phyloP scores from a whole-genome alignment of 805 yeast species.

The Peterozyma xylosa region DNA sequence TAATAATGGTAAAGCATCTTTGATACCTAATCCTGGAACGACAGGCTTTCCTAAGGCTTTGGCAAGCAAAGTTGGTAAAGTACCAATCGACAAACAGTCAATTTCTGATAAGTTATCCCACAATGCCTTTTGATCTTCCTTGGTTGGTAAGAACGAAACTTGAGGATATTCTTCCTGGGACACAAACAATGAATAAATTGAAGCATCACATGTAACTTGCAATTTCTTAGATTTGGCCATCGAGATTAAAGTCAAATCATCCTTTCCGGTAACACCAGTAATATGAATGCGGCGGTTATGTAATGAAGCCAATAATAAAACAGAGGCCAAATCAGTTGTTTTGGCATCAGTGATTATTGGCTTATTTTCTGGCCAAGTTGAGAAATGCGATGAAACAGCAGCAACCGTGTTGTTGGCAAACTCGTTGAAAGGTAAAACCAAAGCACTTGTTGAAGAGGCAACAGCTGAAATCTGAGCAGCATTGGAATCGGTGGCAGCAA shows the following conservation, averaged over 20 bases:
- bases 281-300: slow-evolving; percentile 82
- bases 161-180: slow-evolving; percentile 66
- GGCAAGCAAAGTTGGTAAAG: slow-evolving; percentile 67
- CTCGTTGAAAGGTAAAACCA: slow-evolving; percentile 75
- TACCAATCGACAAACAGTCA: slow-evolving; percentile 86
- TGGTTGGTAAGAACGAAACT: slow-evolving; percentile 69
- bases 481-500: slow-evolving; percentile 76
- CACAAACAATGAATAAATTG: slow-evolving; percentile 71
- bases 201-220: slow-evolving; percentile 84
- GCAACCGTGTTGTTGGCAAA: slow-evolving; percentile 63
- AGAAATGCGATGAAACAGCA: slow-evolving; percentile 72
- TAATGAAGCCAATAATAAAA: slow-evolving; percentile 80
- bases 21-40: slow-evolving; percentile 68
- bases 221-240: slow-evolving; percentile 80
- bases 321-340: slow-evolving; percentile 88
- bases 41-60: slow-evolving; percentile 52
- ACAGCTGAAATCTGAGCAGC: slow-evolving; percentile 54
- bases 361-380: slow-evolving; percentile 76
- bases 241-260: slow-evolving; percentile 75
- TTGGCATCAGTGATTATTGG: slow-evolving; percentile 90
- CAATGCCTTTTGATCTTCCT: slow-evolving; percentile 71
- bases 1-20: slow-evolving; percentile 76
- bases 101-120: slow-evolving; percentile 69
- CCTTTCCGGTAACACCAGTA: slow-evolving; percentile 74
- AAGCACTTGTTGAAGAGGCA: slow-evolving; percentile 62